These are phyloP conservation scores for Durio zibethinus DNA, from an alignment of 345 rosid genomes.

Conservation along the genomic window DNA sequence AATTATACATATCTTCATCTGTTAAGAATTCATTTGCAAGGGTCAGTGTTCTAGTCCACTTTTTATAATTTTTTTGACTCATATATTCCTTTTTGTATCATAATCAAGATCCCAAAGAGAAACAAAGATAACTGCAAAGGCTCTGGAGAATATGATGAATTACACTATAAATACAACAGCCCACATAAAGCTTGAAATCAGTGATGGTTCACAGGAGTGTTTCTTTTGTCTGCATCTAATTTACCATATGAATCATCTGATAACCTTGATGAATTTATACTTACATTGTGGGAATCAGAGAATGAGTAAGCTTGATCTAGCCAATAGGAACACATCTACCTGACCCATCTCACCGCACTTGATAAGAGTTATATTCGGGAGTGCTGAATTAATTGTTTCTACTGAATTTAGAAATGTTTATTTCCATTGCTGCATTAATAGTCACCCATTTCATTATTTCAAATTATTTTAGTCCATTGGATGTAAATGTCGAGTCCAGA, in stretches of 20 bases:
- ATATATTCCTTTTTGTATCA: neutral
- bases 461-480: too few relatives aligned
- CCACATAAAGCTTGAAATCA: neutral
- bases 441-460: neutral
- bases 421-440: too few relatives aligned
- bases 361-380: neutral
- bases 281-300: neutral
- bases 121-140: neutral
- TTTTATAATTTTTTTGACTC: neutral
- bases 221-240: neutral
- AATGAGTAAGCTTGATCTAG: neutral
- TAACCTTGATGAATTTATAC: neutral
- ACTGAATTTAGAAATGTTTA: neutral
- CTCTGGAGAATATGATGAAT: neutral
- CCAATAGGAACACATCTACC: neutral
- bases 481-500: neutral
- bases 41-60: conserved; percentile 41
- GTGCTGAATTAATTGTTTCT: neutral
- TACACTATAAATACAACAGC: neutral
- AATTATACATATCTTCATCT: conserved; percentile 74
- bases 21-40: conserved; percentile 72
- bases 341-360: neutral
- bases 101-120: neutral
- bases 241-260: neutral
- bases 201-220: neutral